Evolutionary conservation across 495 filamentous ascomycete species (phyloP), one percentile per base, ranked within the genome.

Genomic region (Penicillium subrubescens): DNA sequence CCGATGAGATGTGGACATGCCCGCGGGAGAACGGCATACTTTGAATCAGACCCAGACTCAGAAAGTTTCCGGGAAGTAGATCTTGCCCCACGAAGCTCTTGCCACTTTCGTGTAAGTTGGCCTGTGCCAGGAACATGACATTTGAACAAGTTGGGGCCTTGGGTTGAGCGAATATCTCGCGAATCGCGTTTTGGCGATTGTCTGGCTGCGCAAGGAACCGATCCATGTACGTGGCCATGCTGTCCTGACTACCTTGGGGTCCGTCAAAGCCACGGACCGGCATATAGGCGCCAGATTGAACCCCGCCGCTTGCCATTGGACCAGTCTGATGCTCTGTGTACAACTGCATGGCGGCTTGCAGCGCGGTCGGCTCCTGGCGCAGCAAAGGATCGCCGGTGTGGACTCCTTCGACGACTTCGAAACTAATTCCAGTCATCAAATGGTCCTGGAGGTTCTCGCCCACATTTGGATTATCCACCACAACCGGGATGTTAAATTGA

Each of bases 361-460:
- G 23, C 17, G 62, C 62, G 7, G 31, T 56, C 43, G 31, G 62
- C 33, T 59, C 62, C 34, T 54, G 46, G 14, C 56, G 62, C 21
- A 54, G 19, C 14, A 64, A 33, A 41, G 61, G n/a, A 35, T 59
- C 44, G 19, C 43, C 55, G n/a, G 55, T 59, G 50, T 33, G 12
- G 21, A 53, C 33, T 19, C 25, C 23, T 27, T 50, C 46, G 23
- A 17, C 46, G 19, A 27, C 46, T 27, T 50, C 27, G 35, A 51
- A 55, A 34, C 56, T 67, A 29, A 63, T 31, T 10, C 61, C 61
- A 11, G 55, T 57, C 48, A 66, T 60, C 7, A 59, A 31, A 46
- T 80, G 81, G 46, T 83, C 77, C 48, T 74, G 71, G 41, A 81
- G 73, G 46, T 81, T 80, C 44, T 76, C 67, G 5, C 80, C 80